phyloP scores from a whole-genome alignment of 805 yeast genomes.

The Sugiyamaella americana region DNA sequence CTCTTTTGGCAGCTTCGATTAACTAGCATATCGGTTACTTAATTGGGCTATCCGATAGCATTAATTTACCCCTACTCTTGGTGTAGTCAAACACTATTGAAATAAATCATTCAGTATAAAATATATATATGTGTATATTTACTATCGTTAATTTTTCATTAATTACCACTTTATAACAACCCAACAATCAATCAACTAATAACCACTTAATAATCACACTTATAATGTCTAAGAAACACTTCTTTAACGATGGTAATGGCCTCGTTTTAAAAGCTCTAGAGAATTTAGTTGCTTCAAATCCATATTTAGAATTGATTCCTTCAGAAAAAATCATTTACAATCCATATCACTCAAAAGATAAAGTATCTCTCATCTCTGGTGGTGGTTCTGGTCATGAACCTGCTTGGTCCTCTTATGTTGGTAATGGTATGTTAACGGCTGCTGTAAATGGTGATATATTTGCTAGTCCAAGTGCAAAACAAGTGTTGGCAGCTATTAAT shows the following conservation, averaged over 20 bases:
- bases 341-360: conserved; percentile 11
- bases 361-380: conserved; percentile 70
- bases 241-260: conserved; percentile 5
- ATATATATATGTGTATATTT: no score
- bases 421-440: conserved; percentile 74
- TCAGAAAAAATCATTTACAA: conserved; percentile 4
- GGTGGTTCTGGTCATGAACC: conserved; percentile 98
- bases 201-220: neutral
- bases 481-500: conserved; percentile 64
- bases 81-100: no score
- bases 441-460: conserved; percentile 87
- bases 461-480: conserved; percentile 90
- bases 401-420: conserved; percentile 85
- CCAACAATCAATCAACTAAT: neutral
- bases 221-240: conserved; percentile 3
- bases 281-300: conserved; percentile 3
- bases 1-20: no score
- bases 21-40: no score
- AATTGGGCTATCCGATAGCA: no score
- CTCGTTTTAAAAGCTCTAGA: conserved; percentile 6
- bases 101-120: no score
- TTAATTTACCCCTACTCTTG: no score
- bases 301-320: conserved; percentile 3
- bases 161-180: no score
- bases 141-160: no score